Conservation (phyloP, 164 flowering plant genomes). For the Annona cherimola region DNA sequence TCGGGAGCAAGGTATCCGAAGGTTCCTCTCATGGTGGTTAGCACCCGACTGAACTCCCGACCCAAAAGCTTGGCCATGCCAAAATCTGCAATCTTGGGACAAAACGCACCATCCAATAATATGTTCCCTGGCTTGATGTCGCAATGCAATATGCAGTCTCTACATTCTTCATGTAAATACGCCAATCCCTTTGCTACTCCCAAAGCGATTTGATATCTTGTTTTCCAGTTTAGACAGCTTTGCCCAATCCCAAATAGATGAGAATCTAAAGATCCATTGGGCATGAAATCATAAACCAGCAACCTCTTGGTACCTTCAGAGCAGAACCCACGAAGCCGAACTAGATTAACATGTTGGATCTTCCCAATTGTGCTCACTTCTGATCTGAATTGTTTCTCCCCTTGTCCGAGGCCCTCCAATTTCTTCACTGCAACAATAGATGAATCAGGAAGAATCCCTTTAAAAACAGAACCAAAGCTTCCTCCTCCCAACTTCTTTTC, state of each 20-base stretch:
- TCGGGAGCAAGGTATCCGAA: too few relatives aligned
- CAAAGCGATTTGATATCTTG: too few relatives aligned
- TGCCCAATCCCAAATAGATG: slow-evolving; percentile 35
- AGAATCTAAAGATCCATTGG: slow-evolving; percentile 39
- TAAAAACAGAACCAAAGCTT: slow-evolving; percentile 51
- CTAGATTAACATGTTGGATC: slow-evolving; percentile 53
- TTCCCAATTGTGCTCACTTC: slow-evolving; percentile 69
- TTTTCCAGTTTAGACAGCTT: too few relatives aligned
- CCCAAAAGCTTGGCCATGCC: too few relatives aligned
- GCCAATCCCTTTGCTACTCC: too few relatives aligned
- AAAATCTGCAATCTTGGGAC: too few relatives aligned
- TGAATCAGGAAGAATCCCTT: slow-evolving; percentile 35
- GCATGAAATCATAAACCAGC: slow-evolving; percentile 58
- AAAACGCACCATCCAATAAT: too few relatives aligned
- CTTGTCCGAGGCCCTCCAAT: slow-evolving; percentile 45
- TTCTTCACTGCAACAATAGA: slow-evolving; percentile 42
- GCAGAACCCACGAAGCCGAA: slow-evolving; percentile 56
- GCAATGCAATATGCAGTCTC: too few relatives aligned
- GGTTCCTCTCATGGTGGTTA: too few relatives aligned
- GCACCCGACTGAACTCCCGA: too few relatives aligned
- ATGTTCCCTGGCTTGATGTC: too few relatives aligned
- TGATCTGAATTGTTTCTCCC: slow-evolving; percentile 50
- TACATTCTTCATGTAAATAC: too few relatives aligned
- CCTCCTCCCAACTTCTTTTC: slow-evolving; percentile 48
- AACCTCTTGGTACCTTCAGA: slow-evolving; percentile 33